Conservation (phyloP, 2,329 filamentous ascomycete species). For the Geoglossum cookeanum region DNA sequence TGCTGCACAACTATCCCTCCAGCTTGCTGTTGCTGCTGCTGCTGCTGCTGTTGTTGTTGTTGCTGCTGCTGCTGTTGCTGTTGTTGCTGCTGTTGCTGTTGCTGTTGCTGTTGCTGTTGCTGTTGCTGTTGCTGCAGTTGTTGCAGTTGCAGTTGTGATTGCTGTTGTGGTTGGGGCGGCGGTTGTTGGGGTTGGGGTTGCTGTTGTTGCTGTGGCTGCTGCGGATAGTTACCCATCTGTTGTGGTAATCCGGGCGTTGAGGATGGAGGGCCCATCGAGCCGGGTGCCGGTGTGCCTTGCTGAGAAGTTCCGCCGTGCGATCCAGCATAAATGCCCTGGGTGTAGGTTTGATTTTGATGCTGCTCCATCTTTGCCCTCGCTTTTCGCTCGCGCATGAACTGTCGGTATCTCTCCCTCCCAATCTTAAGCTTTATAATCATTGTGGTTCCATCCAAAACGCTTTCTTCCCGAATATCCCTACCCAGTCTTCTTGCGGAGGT, state of each 20-base stretch:
- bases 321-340: slow-evolving; percentile 14
- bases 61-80: too few relatives aligned
- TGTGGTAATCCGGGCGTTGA: slow-evolving; percentile 25
- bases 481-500: slow-evolving; percentile 38
- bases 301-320: slow-evolving; percentile 20
- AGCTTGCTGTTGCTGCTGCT: slow-evolving; percentile 12
- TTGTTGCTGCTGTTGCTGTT: too few relatives aligned
- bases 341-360: slow-evolving; percentile 20
- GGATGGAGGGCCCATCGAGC: slow-evolving; percentile 34
- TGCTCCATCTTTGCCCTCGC: slow-evolving; percentile 14
- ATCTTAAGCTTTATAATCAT: slow-evolving; percentile 61
- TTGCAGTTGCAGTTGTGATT: background rate
- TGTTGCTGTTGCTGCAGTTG: background rate
- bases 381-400: slow-evolving; percentile 38
- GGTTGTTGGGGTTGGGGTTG: background rate
- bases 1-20: slow-evolving; percentile 15
- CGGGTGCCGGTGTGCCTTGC: slow-evolving; percentile 28
- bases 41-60: slow-evolving; percentile 5
- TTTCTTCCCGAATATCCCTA: slow-evolving; percentile 59
- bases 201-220: background rate
- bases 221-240: slow-evolving; percentile 12
- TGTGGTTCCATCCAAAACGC: slow-evolving; percentile 42
- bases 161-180: too few relatives aligned
- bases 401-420: slow-evolving; percentile 48
- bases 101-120: too few relatives aligned